phyloP scores from a whole-genome alignment of 768 basidiomycete genomes.

The Lactarius sp. region DNA sequence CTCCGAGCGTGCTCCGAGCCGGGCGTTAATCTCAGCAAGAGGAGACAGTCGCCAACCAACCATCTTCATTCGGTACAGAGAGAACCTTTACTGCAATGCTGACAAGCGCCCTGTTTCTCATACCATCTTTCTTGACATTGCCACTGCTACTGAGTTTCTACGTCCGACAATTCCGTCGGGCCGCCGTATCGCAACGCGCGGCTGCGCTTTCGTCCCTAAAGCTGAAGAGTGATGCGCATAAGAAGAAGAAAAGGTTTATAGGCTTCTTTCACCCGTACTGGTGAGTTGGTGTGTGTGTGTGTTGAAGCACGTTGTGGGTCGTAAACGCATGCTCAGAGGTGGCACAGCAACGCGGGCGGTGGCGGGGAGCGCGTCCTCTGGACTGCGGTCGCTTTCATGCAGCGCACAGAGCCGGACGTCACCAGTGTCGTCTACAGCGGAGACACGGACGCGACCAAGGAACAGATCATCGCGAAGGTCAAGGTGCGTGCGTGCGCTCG shows the following conservation, averaged over 20 bases:
- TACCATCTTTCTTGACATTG: neutral
- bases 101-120: neutral
- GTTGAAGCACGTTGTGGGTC: neutral
- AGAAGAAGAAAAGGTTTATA: slow-evolving; percentile 40
- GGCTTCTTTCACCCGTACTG: slow-evolving; percentile 97
- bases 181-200: neutral
- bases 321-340: neutral
- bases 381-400: slow-evolving; percentile 78
- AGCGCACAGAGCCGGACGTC: slow-evolving; percentile 58
- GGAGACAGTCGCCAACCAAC: neutral
- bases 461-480: slow-evolving; percentile 74
- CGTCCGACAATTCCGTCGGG: neutral
- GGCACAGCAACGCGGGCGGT: slow-evolving; percentile 83
- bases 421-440: slow-evolving; percentile 86
- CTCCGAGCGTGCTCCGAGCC: neutral
- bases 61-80: neutral
- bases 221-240: slow-evolving; percentile 3
- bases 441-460: slow-evolving; percentile 75
- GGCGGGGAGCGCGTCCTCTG: slow-evolving; percentile 96
- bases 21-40: neutral
- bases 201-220: slow-evolving; percentile 14
- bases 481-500: slow-evolving; percentile 43
- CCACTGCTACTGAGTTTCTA: neutral
- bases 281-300: slow-evolving; percentile 40
- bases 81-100: neutral